Base-by-base conservation (phyloP, 2,329 filamentous ascomycete genomes). In the Xylaria sp. region DNA sequence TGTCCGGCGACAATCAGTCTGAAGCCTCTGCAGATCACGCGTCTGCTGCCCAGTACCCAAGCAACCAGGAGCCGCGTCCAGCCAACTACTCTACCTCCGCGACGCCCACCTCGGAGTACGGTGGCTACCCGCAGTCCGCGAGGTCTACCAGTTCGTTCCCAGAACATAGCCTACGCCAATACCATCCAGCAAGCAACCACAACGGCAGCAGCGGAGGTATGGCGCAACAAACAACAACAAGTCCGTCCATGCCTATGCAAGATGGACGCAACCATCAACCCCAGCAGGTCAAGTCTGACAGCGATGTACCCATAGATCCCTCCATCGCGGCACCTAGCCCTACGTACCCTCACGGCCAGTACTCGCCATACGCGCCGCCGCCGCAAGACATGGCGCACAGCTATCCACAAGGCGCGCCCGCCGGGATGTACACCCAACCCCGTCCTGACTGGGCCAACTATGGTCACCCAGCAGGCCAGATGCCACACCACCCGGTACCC, bases 301-400 rank as follows among this genome's bases (percentile, higher is more conserved):
- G 88, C 89, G 91, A 93, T 90, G 90, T 97, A 86, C 93, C 93
- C 91, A 94, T 97, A 97, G 95, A 97, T 97, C 94, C 94, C 78
- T 97, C 94, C 81, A 97, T 97, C 81, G 92, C 94, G 82, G 91
- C 93, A 77, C 92, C 93, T 79, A 97, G 93, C 86, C 94, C 95
- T 69, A 94, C 93, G 76, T 97, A 97, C 80, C 88, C 93, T 75
- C 91, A 93, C 76, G 84, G 86, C 70, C 90, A 92, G 80, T 97
- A 97, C 81, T 95, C 94, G 75, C 93, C 94, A 41, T 97, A 97
- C 82, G 89, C 89, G 66, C 89, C 92, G 66, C 90, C 90, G 73
- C 90, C 90, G 73, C 91, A 94, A 85, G 93, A 97, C 75, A 96
- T 97, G 92, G 85, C 90, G 76, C 92, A 97, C 76, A 87, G 87